Evolutionary conservation across 345 rosid species (phyloP).

Genomic region (Eucalyptus tenuipes): DNA sequence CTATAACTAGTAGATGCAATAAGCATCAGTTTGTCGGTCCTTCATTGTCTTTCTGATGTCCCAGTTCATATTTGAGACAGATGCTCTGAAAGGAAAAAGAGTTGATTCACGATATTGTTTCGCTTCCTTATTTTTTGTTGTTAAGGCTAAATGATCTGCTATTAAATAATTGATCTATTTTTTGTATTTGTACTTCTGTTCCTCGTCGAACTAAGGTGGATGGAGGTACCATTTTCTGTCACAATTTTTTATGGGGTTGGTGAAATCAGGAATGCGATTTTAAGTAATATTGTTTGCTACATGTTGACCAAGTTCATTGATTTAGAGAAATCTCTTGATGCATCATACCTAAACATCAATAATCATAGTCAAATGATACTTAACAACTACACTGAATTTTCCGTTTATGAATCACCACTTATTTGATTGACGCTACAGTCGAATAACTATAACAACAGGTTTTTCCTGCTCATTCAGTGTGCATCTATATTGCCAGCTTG

Average conservation of each 20-base stretch:
- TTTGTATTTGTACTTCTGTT: not conserved
- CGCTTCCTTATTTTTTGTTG: not conserved
- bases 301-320: not conserved
- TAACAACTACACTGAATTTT: not conserved
- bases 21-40: not conserved
- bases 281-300: not conserved
- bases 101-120: not conserved
- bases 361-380: not conserved
- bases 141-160: not conserved
- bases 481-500: not conserved
- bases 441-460: not conserved
- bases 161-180: not conserved
- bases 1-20: not conserved
- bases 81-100: not conserved
- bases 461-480: not conserved
- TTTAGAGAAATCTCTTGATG: not conserved
- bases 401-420: not conserved
- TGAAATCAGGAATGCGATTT: not conserved
- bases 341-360: not conserved
- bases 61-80: not conserved
- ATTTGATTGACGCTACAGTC: not conserved
- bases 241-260: not conserved
- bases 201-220: not conserved
- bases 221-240: not conserved
- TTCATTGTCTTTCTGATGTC: not conserved